Evolutionary conservation across 2,329 filamentous ascomycete species (phyloP), one percentile per base, ranked within the genome.

Genomic region (Penicillium sp.): DNA sequence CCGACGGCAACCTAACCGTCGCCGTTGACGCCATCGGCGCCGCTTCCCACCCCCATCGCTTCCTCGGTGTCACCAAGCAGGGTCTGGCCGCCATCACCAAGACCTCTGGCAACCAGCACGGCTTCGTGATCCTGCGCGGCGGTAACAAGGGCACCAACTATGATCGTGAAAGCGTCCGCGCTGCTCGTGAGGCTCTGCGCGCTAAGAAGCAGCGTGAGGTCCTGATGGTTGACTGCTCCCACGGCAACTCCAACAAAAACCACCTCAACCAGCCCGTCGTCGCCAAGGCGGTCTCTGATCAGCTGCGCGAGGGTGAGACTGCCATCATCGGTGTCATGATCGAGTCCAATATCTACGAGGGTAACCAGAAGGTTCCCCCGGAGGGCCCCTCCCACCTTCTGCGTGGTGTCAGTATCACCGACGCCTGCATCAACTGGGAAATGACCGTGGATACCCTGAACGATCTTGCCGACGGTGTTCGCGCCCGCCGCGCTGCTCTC

Each of bases 171-270:
- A 95, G 80, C 68, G 87, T 98, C 61, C 82, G 86, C 69, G 78
- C 77, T 46, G 88, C 88, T 25, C 88, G 92, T 70, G 87, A 91
- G 69, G 83, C 83, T 2, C 74, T 98, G 64, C 76, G 73, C 58
- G 87, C 88, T 74, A 95, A 95, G 81, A 84, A 84, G 52, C 87
- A 93, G 69, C 86, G 86, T 66, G 81, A 89, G 73, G 87, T 91
- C 56, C 86, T 98, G 75, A 98, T 98, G 93, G 84, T 98, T 50
- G 93, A 98, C 74, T 98, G 93, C 80, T 96, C 91, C 20, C 93
- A 98, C 69, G 93, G 93, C 49, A 98, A 98, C 78, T 97, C 92
- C 18, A 89, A 87, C 73, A 98, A 98, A 78, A 84, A 97, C 77
- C 92, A 97, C 78, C 86, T 87, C 65, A 98, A 98, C 75, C 92